Evolutionary conservation across 768 basidiomycete genomes (phyloP), one percentile per base, ranked within the genome.

Genomic region (Psilocybe tampanensis): DNA sequence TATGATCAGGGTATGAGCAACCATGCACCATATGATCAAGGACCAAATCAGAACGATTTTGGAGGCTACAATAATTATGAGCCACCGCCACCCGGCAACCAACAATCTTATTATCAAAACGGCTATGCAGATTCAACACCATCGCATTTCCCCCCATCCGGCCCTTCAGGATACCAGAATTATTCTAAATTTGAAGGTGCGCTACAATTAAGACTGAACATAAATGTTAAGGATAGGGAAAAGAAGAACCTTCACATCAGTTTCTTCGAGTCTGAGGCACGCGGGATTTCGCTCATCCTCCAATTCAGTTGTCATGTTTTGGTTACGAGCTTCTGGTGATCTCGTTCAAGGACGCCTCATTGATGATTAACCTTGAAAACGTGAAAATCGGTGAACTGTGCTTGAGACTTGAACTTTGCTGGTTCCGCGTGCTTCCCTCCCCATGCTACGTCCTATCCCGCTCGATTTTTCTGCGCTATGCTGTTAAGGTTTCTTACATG

Each of bases 131-230:
- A 76, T 62, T 72, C 81, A 55, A 72, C 84, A 63, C 72, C 78
- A 68, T 79, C 84, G 69, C 86, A 81, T 74, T 76, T 66, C 47
- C 56, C 62, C 60, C 62, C 63, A 42, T 51, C 74, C 66, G 64
- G 74, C 52, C 71, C 79, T 50, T 68, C 76, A 59, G 81, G 80
- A 54, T 82, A 76, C 71, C 86, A 88, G 75, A 86, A 77, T 61
- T 89, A 82, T 72, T 62, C 69, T 60, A 84, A 82, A 75, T 82
- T 75, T 77, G 90, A 92, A 93, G 91, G 91, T 94, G 84, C 90
- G 91, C 90, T 87, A 80, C 83, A 81, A 72, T 84, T 86, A 75
- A 86, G 82, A 84, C 79, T 84, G 71, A 82, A 78, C 69, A 60
- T 59, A 65, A 65, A 70, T 70, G 70, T 29, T 67, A 70, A 78